A percentile compares a stretch with the other conserved stretches of the same genome.
phyloP scores from a whole-genome alignment of 805 yeast species.

The Debaryomyces castellii region DNA sequence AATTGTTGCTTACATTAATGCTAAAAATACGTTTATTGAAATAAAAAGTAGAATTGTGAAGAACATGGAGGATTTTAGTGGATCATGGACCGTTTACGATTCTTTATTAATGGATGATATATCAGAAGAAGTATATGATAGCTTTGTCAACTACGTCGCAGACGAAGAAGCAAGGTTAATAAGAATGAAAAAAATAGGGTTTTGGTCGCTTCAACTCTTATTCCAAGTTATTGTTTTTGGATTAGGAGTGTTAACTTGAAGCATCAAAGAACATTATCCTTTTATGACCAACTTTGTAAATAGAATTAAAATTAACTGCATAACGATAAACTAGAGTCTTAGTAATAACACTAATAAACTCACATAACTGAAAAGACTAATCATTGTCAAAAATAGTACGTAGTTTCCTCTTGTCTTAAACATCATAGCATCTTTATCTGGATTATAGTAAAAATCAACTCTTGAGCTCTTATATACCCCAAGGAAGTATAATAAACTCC shows the following conservation, averaged over 20 bases:
- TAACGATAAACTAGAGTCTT: slow-evolving; percentile 29
- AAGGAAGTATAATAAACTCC: slow-evolving; percentile 40
- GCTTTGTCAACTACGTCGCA: slow-evolving; percentile 83
- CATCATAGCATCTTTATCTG: slow-evolving; percentile 36
- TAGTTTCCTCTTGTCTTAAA: slow-evolving; percentile 63
- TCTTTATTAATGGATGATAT: slow-evolving; percentile 88
- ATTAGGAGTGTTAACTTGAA: slow-evolving; percentile 53
- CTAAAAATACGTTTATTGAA: slow-evolving; percentile 85
- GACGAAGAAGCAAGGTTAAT: slow-evolving; percentile 77
- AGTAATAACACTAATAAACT: slow-evolving; percentile 51
- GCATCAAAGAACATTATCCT: neutral
- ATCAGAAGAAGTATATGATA: slow-evolving; percentile 84
- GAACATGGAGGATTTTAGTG: slow-evolving; percentile 79
- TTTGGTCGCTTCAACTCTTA: slow-evolving; percentile 87
- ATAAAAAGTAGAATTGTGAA: slow-evolving; percentile 81
- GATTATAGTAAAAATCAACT: slow-evolving; percentile 38
- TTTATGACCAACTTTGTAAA: neutral
- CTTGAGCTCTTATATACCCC: slow-evolving; percentile 37
- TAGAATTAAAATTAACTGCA: neutral
- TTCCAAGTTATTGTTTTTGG: slow-evolving; percentile 83
- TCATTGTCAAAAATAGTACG: slow-evolving; percentile 49
- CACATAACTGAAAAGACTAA: slow-evolving; percentile 53
- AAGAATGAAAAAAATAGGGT: slow-evolving; percentile 80
- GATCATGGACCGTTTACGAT: slow-evolving; percentile 96
- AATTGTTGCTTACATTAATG: slow-evolving; percentile 91